These are phyloP conservation scores for Hyphopichia buzzinii DNA, from an alignment of 1,139 yeast genomes.

Conservation along the genomic window DNA sequence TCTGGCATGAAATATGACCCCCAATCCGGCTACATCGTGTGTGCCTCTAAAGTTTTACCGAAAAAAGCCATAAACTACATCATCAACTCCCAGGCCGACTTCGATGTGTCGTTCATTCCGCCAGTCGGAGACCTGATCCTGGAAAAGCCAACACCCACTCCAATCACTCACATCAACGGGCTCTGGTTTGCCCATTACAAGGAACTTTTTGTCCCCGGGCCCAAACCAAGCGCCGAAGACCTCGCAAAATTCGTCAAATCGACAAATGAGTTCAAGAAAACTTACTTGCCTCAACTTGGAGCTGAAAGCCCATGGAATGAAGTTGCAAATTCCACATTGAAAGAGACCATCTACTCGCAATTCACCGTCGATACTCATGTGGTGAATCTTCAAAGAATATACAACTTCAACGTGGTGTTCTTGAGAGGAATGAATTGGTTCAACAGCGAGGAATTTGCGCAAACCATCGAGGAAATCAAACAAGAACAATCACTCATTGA, in stretches of 20 bases:
- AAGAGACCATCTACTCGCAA: slow-evolving; percentile 13
- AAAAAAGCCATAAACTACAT: slow-evolving; percentile 29
- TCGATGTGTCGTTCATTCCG: slow-evolving; percentile 21
- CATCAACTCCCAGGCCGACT: slow-evolving; percentile 25
- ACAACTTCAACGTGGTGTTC: slow-evolving; percentile 24
- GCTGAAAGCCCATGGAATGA: neutral
- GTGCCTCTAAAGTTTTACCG: slow-evolving; percentile 28
- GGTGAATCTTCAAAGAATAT: slow-evolving; percentile 24
- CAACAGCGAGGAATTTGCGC: neutral
- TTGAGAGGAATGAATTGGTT: slow-evolving; percentile 15
- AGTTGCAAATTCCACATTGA: slow-evolving; percentile 7
- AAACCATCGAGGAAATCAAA: slow-evolving; percentile 7
- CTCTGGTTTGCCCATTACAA: slow-evolving; percentile 15
- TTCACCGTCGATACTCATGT: slow-evolving; percentile 22
- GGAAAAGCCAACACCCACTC: slow-evolving; percentile 7
- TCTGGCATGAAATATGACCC: slow-evolving; percentile 21
- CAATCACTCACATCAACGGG: slow-evolving; percentile 16
- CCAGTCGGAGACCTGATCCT: no score
- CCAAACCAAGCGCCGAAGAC: neutral
- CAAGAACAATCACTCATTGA: slow-evolving; percentile 16
- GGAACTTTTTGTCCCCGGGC: neutral
- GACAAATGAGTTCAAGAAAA: neutral
- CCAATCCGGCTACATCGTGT: slow-evolving; percentile 20
- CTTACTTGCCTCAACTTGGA: neutral
- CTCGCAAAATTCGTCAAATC: neutral